phyloP scores from a whole-genome alignment of 208 protist species.

The Trypanosoma scelopori region DNA sequence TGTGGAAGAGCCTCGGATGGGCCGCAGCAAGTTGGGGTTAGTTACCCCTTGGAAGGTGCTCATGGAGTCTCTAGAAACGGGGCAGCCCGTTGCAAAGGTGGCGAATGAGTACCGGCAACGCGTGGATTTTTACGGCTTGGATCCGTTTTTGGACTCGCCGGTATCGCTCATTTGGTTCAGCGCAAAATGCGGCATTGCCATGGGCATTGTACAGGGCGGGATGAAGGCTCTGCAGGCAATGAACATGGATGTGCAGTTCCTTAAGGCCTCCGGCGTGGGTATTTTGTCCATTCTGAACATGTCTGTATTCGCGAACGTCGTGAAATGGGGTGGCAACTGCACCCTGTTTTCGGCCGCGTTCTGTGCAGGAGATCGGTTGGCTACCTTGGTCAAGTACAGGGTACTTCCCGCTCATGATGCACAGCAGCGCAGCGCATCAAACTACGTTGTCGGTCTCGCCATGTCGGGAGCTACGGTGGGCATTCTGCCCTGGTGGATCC shows the following conservation, averaged over 20 bases:
- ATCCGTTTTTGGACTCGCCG: slow-evolving; percentile 75
- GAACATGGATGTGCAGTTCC: slow-evolving; percentile 82
- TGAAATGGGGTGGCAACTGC: slow-evolving; percentile 88
- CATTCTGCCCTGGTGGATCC: slow-evolving; percentile 86
- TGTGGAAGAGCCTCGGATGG: background rate
- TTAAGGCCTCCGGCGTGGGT: slow-evolving; percentile 75
- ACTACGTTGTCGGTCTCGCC: slow-evolving; percentile 72
- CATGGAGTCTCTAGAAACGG: slow-evolving; percentile 64
- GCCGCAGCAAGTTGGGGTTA: slow-evolving; percentile 13
- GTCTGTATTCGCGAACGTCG: slow-evolving; percentile 70
- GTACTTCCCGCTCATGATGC: slow-evolving; percentile 66
- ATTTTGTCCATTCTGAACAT: slow-evolving; percentile 84
- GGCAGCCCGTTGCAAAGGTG: slow-evolving; percentile 58
- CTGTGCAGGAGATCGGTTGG: slow-evolving; percentile 69
- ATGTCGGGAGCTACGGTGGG: slow-evolving; percentile 76
- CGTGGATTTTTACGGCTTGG: slow-evolving; percentile 82
- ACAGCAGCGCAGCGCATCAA: slow-evolving; percentile 52
- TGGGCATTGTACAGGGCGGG: slow-evolving; percentile 77
- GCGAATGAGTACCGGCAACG: slow-evolving; percentile 71
- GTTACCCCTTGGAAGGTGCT: slow-evolving; percentile 66
- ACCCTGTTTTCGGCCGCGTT: slow-evolving; percentile 64
- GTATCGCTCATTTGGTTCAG: slow-evolving; percentile 81
- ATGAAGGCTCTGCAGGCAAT: slow-evolving; percentile 62
- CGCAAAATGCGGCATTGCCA: slow-evolving; percentile 74
- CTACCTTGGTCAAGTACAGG: slow-evolving; percentile 39